phyloP scores from a whole-genome alignment of 2,329 filamentous ascomycete species.

The Pseudogymnoascus sp. region DNA sequence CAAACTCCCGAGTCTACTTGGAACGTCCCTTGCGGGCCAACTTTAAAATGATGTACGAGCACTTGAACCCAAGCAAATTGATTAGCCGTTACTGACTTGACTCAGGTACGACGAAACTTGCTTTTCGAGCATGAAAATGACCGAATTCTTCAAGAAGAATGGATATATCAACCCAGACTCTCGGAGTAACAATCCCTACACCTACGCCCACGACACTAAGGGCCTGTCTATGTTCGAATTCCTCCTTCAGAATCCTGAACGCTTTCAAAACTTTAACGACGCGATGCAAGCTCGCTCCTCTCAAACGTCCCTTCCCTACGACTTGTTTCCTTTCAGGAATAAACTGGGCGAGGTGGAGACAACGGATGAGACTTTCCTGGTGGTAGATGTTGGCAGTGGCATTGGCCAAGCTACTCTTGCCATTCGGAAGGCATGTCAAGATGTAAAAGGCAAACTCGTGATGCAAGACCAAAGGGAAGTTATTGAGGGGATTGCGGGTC shows the following conservation, averaged over 20 bases:
- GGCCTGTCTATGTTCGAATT: constrained; percentile 24
- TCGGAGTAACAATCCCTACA: constrained; percentile 23
- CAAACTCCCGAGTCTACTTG: constrained; percentile 20
- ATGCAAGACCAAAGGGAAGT: constrained; percentile 22
- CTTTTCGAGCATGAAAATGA: constrained; percentile 17
- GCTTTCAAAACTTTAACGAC: constrained; percentile 25
- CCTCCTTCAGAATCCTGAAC: constrained; percentile 21
- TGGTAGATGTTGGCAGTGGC: constrained; percentile 19
- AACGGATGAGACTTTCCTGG: constrained; percentile 22
- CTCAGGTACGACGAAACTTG: constrained; percentile 22
- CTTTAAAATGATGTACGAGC: constrained; percentile 20
- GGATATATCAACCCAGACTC: constrained; percentile 21
- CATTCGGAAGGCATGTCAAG: constrained; percentile 12
- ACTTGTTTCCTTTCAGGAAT: constrained; percentile 23
- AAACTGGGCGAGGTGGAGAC: constrained; percentile 17
- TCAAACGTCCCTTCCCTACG: constrained; percentile 12
- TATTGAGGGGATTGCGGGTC: constrained; percentile 11
- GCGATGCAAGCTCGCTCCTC: constrained; percentile 22
- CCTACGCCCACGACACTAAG: constrained; percentile 22
- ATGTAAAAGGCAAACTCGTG: constrained; percentile 18
- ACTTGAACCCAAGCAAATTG: neutral
- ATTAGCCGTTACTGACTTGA: neutral
- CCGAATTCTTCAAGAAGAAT: constrained; percentile 21
- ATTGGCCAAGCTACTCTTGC: constrained; percentile 14
- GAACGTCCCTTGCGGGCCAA: constrained; percentile 15